Evolutionary conservation across 2,329 filamentous ascomycete species (phyloP), one percentile per base, ranked within the genome.

Genomic region (Myrmaecium sp.): DNA sequence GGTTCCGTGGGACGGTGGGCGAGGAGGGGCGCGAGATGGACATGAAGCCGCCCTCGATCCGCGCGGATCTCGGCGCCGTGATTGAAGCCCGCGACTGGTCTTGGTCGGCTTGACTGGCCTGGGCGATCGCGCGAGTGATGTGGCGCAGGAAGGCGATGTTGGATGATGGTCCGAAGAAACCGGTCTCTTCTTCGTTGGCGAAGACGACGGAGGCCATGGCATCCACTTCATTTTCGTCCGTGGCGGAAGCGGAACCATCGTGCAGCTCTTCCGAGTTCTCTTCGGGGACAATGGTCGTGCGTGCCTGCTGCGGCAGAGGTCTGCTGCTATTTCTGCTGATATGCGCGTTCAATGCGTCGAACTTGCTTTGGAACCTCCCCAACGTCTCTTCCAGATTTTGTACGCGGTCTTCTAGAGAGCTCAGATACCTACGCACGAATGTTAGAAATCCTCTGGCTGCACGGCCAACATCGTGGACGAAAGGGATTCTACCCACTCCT

Each of bases 81-180:
- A 26, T 31, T 16, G 8, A 31, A 26, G 3, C 17, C 27, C 0
- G n/a, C 17, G 6, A 29, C 26, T 14, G 29, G 18, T 13, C 27
- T 24, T 8, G 33, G 26, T n/a, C 26, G 31, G 32, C 30, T 27
- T 15, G 32, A 34, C 14, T 8, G 12, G 31, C 23, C 11, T 15
- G 7, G 8, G 31, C 34, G 15, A 49, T 36, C 8, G 49, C 42
- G 17, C 41, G 39, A 11, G 49, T 46, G 13, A 58, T 46, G 17
- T 51, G 44, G 4, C 50, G 41, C 6, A 46, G 43, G 30, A 58
- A 54, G 7, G 51, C 47, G 26, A 57, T 55, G 33, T 58, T 58
- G 2, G 54, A 57, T 5, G 53, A 54, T 14, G 52, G 47, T 3
- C 51, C 54, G 26, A 52, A 51, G 27, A 47, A 53, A 5, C 42